These are phyloP conservation scores for Turritis glabra DNA, from an alignment of 345 rosid genomes.

Conservation along the genomic window DNA sequence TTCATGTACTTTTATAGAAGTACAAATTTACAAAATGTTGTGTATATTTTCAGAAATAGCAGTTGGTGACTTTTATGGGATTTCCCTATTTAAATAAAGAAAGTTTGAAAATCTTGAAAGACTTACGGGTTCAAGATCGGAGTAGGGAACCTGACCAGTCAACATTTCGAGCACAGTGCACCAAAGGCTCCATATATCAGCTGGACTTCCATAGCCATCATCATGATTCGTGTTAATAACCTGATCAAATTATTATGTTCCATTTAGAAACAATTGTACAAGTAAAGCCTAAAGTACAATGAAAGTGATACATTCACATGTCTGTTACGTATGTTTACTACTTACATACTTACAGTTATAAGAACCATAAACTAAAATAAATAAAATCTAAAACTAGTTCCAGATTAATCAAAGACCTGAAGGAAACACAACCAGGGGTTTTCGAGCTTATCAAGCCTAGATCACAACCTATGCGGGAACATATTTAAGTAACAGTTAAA, in stretches of 20 bases:
- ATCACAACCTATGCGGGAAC: not conserved
- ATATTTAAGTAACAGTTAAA: not conserved
- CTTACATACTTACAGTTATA: too few species aligned
- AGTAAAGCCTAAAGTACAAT: not conserved
- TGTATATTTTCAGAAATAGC: not conserved
- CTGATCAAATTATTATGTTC: slow-evolving; percentile 39
- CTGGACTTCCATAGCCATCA: slow-evolving; percentile 68
- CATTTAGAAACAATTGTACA: not conserved
- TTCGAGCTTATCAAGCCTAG: too few species aligned
- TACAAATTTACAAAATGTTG: too few species aligned
- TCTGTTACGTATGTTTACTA: not conserved
- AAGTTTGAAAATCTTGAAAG: not conserved
- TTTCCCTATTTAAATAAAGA: too few species aligned
- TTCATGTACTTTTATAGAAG: too few species aligned
- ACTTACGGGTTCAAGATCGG: slow-evolving; percentile 56
- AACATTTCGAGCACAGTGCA: slow-evolving; percentile 88
- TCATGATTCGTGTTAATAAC: slow-evolving; percentile 51
- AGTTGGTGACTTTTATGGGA: not conserved
- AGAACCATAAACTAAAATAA: too few species aligned
- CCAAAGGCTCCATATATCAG: too few species aligned
- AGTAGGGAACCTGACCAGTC: slow-evolving; percentile 60
- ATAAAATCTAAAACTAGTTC: too few species aligned
- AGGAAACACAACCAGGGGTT: not conserved
- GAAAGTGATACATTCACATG: not conserved
- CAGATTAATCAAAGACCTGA: not conserved